Percentiles rank a stretch among this genome's conserved stretches.
phyloP scores from a whole-genome alignment of 164 flowering plant genomes.

The Kingdonia uniflora region DNA sequence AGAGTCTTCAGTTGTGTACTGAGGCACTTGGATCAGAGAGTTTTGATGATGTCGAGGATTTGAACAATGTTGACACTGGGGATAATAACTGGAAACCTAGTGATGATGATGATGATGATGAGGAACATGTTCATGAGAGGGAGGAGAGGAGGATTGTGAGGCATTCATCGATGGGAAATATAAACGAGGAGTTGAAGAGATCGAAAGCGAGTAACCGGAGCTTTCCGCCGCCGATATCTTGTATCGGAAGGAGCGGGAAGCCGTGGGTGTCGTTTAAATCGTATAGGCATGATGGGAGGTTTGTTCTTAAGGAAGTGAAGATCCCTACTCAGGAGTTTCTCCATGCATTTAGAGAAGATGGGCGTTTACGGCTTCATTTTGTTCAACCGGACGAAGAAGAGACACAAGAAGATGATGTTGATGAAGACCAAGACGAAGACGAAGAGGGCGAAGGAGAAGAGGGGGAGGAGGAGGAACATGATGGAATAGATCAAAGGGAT shows the following conservation, averaged over 20 bases:
- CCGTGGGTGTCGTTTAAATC: slow-evolving; percentile 58
- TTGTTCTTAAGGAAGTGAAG: slow-evolving; percentile 56
- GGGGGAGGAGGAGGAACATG: not conserved
- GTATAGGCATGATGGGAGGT: slow-evolving; percentile 57
- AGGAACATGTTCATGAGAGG: no score
- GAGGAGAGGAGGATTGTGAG: slow-evolving; percentile 10
- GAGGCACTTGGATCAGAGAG: slow-evolving; percentile 86
- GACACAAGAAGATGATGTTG: slow-evolving; percentile 19
- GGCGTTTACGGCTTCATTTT: slow-evolving; percentile 55
- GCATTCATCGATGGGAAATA: slow-evolving; percentile 1
- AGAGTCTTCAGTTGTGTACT: slow-evolving; percentile 58
- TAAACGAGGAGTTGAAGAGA: slow-evolving; percentile 15
- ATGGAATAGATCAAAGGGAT: no score
- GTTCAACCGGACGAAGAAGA: slow-evolving; percentile 42
- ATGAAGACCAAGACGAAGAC: slow-evolving; percentile 16
- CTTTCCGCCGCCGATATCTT: slow-evolving; percentile 82
- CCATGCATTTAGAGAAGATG: slow-evolving; percentile 71
- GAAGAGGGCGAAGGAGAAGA: slow-evolving; percentile 10
- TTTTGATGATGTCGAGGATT: slow-evolving; percentile 61
- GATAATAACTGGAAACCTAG: slow-evolving; percentile 7
- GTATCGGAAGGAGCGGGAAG: slow-evolving; percentile 64
- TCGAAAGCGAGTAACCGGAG: slow-evolving; percentile 14
- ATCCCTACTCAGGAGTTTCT: slow-evolving; percentile 56
- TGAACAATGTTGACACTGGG: no score
- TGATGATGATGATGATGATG: no score